Evolutionary conservation across 1,139 yeast genomes (phyloP), one percentile per base, ranked within the genome.

Genomic region (Zygosaccharomyces pseudobailii): DNA sequence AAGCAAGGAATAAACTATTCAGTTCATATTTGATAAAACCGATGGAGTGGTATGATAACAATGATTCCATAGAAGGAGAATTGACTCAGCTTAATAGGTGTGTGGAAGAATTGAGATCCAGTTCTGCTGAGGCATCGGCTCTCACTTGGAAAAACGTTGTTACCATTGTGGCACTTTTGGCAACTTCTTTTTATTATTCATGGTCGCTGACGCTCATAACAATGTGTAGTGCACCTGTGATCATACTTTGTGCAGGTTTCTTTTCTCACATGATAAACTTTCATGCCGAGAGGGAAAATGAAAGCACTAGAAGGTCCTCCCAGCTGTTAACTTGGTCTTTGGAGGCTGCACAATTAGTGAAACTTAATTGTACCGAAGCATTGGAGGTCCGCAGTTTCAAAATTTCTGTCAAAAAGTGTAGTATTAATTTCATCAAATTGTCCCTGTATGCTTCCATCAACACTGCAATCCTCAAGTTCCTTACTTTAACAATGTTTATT

Each of bases 181-280:
- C 78, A 0, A 79, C 87, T 2, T 83, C 97, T 0, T 76, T 92
- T 65, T 74, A 76, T 50, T 83, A 80, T 52, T 85, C 95, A 0
- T 90, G 97, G 97, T 74, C 85, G 3, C 73, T 92, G 9, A 87
- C 97, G 0, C 65, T 92, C 28, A 78, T 92, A 0, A 78, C 86
- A 19, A 62, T 90, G 51, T 82, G 87, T 1, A 74, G 84, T 6
- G 61, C 87, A 3, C 98, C 98, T 0, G 34, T 88, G 0, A 78
- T 92, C 54, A 72, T 73, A 0, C n/a, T 73, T 0, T 54, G 76
- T 17, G 80, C 85, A 0, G 67, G 72, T 45, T 45, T 74, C 2
- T 76, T 84, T 50, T 81, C 92, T 0, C 68, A 62, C 17, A 61
- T 74, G 25, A 76, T 85, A 21, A 77, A 75, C 47, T 69, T 61